Evolutionary conservation across 1,284 basidiomycete species (phyloP).

Genomic region (Cerrena zonata): DNA sequence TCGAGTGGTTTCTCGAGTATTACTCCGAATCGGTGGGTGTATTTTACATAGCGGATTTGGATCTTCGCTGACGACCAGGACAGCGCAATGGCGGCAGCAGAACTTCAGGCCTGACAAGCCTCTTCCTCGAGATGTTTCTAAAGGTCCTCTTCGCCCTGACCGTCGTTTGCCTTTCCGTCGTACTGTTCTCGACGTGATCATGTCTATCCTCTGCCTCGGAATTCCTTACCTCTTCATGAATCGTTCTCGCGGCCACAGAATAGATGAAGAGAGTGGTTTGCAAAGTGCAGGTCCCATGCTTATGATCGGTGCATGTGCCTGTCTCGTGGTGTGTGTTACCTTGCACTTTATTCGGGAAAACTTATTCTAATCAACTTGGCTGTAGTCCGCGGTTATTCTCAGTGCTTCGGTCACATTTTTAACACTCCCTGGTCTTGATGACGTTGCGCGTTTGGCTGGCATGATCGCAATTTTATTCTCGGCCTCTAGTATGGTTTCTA

Average conservation of each 20-base stretch:
- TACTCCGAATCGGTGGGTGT: slow-evolving; percentile 58
- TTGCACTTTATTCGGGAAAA: neutral
- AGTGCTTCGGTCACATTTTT: slow-evolving; percentile 75
- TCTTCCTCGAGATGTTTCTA: slow-evolving; percentile 46
- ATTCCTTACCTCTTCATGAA: slow-evolving; percentile 67
- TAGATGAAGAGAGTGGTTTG: slow-evolving; percentile 56
- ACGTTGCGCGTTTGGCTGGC: slow-evolving; percentile 52
- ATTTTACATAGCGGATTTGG: neutral
- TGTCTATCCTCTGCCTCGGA: slow-evolving; percentile 61
- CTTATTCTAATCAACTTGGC: slow-evolving; percentile 5
- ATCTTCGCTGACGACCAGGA: slow-evolving; percentile 1
- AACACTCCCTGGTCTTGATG: slow-evolving; percentile 64
- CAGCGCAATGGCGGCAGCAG: slow-evolving; percentile 68
- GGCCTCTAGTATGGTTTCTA: slow-evolving; percentile 59
- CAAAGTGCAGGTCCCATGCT: slow-evolving; percentile 53
- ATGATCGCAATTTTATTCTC: slow-evolving; percentile 63
- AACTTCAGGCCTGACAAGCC: slow-evolving; percentile 60
- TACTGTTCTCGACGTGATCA: slow-evolving; percentile 47
- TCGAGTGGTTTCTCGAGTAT: slow-evolving; percentile 59
- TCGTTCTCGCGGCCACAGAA: slow-evolving; percentile 39
- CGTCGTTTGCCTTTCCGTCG: slow-evolving; percentile 42
- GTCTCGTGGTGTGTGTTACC: slow-evolving; percentile 56
- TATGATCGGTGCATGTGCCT: slow-evolving; percentile 57
- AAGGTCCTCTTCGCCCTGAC: slow-evolving; percentile 19
- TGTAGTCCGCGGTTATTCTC: slow-evolving; percentile 67